phyloP scores from a whole-genome alignment of 106 monocot genomes.

The Apostasia ramifera region DNA sequence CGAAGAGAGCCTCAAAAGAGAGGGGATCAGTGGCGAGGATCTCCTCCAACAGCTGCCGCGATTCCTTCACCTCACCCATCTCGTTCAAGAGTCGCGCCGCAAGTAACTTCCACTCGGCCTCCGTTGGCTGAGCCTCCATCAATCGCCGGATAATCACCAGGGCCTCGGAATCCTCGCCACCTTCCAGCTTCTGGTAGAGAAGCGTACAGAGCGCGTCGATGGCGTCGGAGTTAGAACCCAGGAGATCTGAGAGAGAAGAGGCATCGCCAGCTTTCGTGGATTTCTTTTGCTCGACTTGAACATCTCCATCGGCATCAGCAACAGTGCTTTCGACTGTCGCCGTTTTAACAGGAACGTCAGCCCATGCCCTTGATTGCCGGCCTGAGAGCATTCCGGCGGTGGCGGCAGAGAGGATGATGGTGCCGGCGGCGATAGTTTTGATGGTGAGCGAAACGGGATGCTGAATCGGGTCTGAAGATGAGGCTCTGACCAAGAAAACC shows the following conservation, averaged over 20 bases:
- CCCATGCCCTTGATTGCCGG: slow-evolving; percentile 1
- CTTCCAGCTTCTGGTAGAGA: slow-evolving; percentile 46
- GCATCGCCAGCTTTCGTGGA: background rate
- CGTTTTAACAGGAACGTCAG: slow-evolving; percentile 9
- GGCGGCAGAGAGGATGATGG: slow-evolving; percentile 26
- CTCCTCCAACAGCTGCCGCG: slow-evolving; percentile 48
- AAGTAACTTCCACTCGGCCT: slow-evolving; percentile 71
- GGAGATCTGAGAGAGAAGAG: slow-evolving; percentile 2
- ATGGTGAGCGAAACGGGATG: slow-evolving; percentile 10
- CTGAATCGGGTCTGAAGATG: slow-evolving; percentile 9
- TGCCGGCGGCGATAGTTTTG: slow-evolving; percentile 17
- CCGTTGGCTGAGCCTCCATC: slow-evolving; percentile 34
- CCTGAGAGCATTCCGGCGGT: slow-evolving; percentile 10
- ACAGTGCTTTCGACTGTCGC: background rate
- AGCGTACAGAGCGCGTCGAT: slow-evolving; percentile 34
- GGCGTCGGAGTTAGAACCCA: slow-evolving; percentile 20
- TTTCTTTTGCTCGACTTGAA: slow-evolving; percentile 14
- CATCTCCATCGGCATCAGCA: slow-evolving; percentile 1
- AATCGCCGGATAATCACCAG: slow-evolving; percentile 34
- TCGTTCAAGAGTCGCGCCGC: slow-evolving; percentile 51
- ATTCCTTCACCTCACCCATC: slow-evolving; percentile 25
- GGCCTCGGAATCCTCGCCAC: slow-evolving; percentile 43
- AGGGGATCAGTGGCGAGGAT: slow-evolving; percentile 58
- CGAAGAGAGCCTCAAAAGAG: slow-evolving; percentile 63
- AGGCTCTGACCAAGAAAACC: slow-evolving; percentile 3